phyloP scores from a whole-genome alignment of 768 basidiomycete genomes.

The Termitomyces titanicus region DNA sequence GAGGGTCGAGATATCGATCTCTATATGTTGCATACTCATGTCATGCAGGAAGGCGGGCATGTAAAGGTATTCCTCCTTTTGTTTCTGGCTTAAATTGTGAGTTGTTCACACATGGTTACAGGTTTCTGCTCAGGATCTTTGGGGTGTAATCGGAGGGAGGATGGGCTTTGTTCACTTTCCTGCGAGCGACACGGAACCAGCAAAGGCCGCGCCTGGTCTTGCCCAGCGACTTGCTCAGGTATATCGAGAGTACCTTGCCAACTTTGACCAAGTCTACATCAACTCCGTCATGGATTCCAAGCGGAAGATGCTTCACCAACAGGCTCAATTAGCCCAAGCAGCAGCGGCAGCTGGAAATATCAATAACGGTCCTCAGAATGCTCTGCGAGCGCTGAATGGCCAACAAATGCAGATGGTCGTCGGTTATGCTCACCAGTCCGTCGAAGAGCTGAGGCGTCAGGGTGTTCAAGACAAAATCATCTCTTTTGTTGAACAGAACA shows the following conservation, averaged over 20 bases:
- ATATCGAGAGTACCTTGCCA: conserved; percentile 54
- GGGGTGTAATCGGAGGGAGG: conserved; percentile 65
- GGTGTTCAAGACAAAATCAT: conserved; percentile 50
- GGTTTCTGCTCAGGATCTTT: conserved; percentile 54
- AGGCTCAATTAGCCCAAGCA: conserved; percentile 3
- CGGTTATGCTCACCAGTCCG: conserved; percentile 40
- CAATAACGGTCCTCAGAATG: background rate
- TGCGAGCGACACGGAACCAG: conserved; percentile 54
- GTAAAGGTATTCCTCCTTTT: conserved; percentile 32
- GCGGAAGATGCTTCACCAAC: conserved; percentile 17
- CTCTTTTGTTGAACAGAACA: conserved; percentile 51
- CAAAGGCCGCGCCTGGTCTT: conserved; percentile 56
- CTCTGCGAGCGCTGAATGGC: conserved; percentile 20
- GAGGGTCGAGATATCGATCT: conserved; percentile 60
- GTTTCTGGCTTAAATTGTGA: conserved; percentile 4
- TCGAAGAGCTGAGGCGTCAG: conserved; percentile 49
- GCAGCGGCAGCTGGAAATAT: conserved; percentile 1
- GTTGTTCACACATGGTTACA: conserved; percentile 17
- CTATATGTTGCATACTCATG: conserved; percentile 51
- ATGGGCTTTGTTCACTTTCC: conserved; percentile 67
- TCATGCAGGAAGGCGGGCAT: conserved; percentile 56
- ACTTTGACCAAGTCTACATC: conserved; percentile 57
- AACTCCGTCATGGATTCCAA: conserved; percentile 33
- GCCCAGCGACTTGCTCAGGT: conserved; percentile 57
- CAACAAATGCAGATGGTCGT: conserved; percentile 42